Percentiles rank a stretch among this genome's conserved stretches.
These are phyloP conservation scores for Neurospora sp. DNA, from an alignment of 495 filamentous ascomycete species.

Conservation along the genomic window DNA sequence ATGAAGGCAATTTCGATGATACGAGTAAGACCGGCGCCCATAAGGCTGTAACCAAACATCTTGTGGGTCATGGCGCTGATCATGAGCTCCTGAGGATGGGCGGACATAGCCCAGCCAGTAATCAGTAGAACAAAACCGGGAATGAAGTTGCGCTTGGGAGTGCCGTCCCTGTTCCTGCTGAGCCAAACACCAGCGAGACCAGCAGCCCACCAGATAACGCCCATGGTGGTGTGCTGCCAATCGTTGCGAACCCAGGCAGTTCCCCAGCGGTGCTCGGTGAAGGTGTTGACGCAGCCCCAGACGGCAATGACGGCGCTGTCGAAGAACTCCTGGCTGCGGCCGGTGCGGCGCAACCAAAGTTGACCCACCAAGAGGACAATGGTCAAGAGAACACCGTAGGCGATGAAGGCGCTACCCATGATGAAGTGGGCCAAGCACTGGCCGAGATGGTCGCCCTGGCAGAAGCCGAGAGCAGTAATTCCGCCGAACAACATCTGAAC, in stretches of 20 bases:
- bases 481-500: conserved; percentile 95
- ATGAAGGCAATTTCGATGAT: conserved; percentile 91
- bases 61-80: conserved; percentile 83
- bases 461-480: conserved; percentile 90
- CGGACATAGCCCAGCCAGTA: conserved; percentile 92
- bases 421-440: conserved; percentile 97
- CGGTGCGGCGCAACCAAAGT: conserved; percentile 71
- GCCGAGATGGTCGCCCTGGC: conserved; percentile 78
- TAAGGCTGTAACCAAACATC: conserved; percentile 92
- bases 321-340: conserved; percentile 93
- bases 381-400: conserved; percentile 79
- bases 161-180: conserved; percentile 69
- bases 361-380: conserved; percentile 85
- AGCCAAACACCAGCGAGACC: conserved; percentile 90
- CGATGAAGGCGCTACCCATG: conserved; percentile 96
- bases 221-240: conserved; percentile 95
- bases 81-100: conserved; percentile 71
- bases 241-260: conserved; percentile 85
- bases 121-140: conserved; percentile 82
- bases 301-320: conserved; percentile 82
- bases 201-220: conserved; percentile 93
- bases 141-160: conserved; percentile 83
- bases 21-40: conserved; percentile 74
- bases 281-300: conserved; percentile 96
- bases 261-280: conserved; percentile 96